Base-by-base conservation (phyloP, 2,329 filamentous ascomycete genomes). In the Claviceps sorghi region DNA sequence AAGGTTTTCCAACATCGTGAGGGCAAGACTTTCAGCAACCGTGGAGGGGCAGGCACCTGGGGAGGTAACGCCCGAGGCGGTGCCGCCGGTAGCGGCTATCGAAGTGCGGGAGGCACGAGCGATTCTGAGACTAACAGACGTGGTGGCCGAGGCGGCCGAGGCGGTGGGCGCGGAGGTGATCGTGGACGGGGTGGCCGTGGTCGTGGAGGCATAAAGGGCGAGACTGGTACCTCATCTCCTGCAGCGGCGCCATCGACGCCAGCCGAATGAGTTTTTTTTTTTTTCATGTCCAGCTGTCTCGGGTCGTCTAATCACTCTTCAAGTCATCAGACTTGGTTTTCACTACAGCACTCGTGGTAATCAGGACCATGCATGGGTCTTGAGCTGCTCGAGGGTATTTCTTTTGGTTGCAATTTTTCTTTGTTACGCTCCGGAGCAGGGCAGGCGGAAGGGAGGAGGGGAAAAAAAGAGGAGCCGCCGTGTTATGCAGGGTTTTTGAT, bases 1-100 rank as follows among this genome's bases (percentile, higher is more conserved):
- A 89, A 89, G 72, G 79, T 89, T 62, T 95, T 89, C 71, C 80
- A 86, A 62, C 83, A 85, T 47, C 81, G 79, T 59, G 78, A 79
- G 60, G 74, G 65, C 56, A 78, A 77, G 61, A 63, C 73, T 26
- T 79, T 74, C 57, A 69, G 60, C 62, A 78, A 65, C 59, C 80
- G 86, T 48, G 82, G 82, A 50, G 82, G 82, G 51, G 79, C 81
- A 38, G 81, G 80, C 47, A 83, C 74, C 59, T 84, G 81, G 80
- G 82, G 82, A 47, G 78, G 74, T 62, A 84, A 78, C 66, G 73
- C 74, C 58, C 77, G 85, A 48, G 80, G 84, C 51, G 80, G 81
- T 48, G 67, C 69, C 49, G 67, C 66, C 52, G 68, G 78, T 53
- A 86, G 84, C 59, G 88, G 88, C 54, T 95, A 95, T 72, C 83